These are phyloP conservation scores for Nitzschia sp. DNA, from an alignment of 108 stramenopile species.

Conservation along the genomic window DNA sequence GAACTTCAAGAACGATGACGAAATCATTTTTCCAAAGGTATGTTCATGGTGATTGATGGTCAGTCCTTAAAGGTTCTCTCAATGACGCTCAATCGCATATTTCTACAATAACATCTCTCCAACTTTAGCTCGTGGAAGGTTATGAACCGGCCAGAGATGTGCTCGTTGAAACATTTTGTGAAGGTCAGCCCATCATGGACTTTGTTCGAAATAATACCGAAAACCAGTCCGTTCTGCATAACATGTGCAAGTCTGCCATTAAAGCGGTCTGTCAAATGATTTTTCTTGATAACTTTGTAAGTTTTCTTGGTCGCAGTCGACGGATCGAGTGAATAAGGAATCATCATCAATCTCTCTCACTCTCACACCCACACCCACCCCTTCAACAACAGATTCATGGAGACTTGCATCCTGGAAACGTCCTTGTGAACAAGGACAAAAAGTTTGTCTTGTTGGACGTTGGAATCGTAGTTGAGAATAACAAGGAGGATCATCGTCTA, in stretches of 20 bases:
- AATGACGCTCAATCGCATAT: no score
- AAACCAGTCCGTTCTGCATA: constrained; percentile 23
- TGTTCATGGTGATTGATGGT: no score
- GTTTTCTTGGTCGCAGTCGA: no score
- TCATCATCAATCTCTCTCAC: background rate
- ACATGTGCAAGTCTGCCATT: constrained; percentile 48
- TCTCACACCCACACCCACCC: background rate
- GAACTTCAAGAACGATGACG: constrained; percentile 34
- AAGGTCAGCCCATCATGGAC: constrained; percentile 46
- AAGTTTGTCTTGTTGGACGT: constrained; percentile 58
- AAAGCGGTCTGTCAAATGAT: constrained; percentile 70
- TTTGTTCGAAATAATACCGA: constrained; percentile 41
- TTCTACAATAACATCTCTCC: no score
- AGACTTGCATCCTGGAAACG: constrained; percentile 69
- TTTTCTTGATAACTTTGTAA: constrained; percentile 56
- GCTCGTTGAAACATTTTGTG: constrained; percentile 51
- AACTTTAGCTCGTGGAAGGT: constrained; percentile 38
- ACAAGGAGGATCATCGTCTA: constrained; percentile 48
- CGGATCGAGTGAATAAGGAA: background rate
- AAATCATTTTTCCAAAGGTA: constrained; percentile 45
- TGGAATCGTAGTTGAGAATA: constrained; percentile 57
- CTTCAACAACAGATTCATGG: no score
- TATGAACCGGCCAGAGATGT: constrained; percentile 30
- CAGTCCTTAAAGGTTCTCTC: no score
- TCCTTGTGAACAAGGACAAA: constrained; percentile 9